Evolutionary conservation across 139 green algal species (phyloP), one percentile per base, ranked within the genome.

Genomic region (Chlamydomonas eustigma): DNA sequence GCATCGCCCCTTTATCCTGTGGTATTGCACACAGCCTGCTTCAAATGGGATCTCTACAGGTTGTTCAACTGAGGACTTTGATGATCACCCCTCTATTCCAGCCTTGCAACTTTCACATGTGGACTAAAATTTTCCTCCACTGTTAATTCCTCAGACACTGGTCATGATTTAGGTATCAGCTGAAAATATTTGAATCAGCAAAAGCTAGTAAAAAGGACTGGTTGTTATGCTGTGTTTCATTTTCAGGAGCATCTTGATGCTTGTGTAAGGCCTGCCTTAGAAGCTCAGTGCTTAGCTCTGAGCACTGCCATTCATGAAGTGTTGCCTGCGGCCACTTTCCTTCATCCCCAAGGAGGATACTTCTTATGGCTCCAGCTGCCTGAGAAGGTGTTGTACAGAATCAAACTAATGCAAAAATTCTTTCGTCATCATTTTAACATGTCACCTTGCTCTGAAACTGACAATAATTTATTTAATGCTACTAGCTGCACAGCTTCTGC

Each of bases 321-420:
- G 22, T 12, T 72, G 64, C 64, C 64, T 12, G 4, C 3, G 3
- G 39, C 33, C 28, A 3, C 3, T 3, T 72, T 72, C 28, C 30
- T 44, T 3, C 22, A 72, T 32, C 64, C 64, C 4, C 24, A 37
- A 12, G 64, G 64, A 4, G 64, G 64, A 32, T 72, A 72, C 64
- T 72, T 72, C 22, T 32, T 72, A 5, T 72, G 64, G 64, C 4
- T 72, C 33, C 24, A 39, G 64, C 64, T 72, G 64, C 64, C 64
- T 68, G 52, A 68, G 4, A 68, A 68, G 52, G 52, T 68, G 44
- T 58, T 58, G 44, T 28, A 58, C 12, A 12, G 12, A 58, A 12
- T 58, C 44, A 12, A 58, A 28, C 44, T 12, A 28, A 28, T 58
- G 44, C 44, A 12, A 12, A 58, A 58, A 28, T 12, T 18, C 44